Base-by-base conservation (phyloP, 2,329 filamentous ascomycete species). In the Verticillium zaregamsianum region DNA sequence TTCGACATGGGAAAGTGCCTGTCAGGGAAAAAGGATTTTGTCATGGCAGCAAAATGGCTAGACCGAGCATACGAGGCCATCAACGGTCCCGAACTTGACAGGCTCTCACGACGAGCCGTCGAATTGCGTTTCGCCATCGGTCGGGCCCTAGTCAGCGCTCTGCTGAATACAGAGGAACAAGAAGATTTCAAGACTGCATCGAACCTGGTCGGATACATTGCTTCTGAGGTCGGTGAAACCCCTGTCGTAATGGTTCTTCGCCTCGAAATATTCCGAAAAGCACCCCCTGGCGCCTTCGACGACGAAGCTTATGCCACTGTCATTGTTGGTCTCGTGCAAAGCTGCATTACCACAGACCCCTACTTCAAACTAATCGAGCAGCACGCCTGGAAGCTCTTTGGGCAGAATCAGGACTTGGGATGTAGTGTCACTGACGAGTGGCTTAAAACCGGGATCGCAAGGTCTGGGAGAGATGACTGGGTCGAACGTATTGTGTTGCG, bases 1-100 rank as follows among this genome's bases (percentile, higher is more conserved):
- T 91, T 88, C 65, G 86, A 90, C 63, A 90, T 96, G 49, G 92
- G 92, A 3, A 86, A 82, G 57, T 80, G 81, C 15, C 74, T 89
- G 15, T 72, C 86, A 2, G 72, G 70, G 3, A 83, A 82, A 59
- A 75, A 79, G 8, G 80, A 90, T 59, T 81, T 81, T 64, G 68
- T 75, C 1, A 70, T 82, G 55, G 89, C 91, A 0, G 71, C 82
- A 2, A 87, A 83, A 68, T 98, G 94, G 95, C 77, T 96, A 0
- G 82, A 88, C 61, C 83, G 90, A 65, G 87, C 91, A 3, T 80
- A 85, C 57, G 77, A 86, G 12, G 69, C 87, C 32, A 77, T 93
- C 31, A 81, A 83, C 58, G 68, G 70, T 23, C 84, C 86, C 60
- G 79, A 84, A 9, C 68, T 85, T 0, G 83, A 87, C 25, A 73